Base-by-base conservation (phyloP, 208 protist genomes). In the Wallacemonas sp. region DNA sequence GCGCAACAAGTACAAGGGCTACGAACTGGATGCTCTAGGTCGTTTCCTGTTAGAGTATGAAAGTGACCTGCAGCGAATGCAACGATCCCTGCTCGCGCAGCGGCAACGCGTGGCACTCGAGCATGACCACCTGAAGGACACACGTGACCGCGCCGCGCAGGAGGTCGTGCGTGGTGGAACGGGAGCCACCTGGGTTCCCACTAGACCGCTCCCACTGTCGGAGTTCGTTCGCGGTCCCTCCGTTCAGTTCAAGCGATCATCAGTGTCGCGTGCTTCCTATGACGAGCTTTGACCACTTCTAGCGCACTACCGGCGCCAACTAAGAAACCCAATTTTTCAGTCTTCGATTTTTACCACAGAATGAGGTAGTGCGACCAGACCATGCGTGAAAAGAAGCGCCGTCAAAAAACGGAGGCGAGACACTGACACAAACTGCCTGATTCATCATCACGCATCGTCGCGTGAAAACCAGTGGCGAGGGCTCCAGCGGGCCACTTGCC, bases 21-120 rank as follows among this genome's bases (percentile, higher is more conserved):
- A 76, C 52, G 63, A 69, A 19, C 57, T 80, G 1, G 74, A 80
- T n/a, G 17, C 68, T 1, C 64, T 80, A 1, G 68, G 74, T 9
- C 50, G 68, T 22, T 80, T 80, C 37, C 50, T 80, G 39, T 37
- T 80, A 10, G 57, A 76, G 26, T 80, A 80, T 39, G 74, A 80
- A 48, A 66, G 65, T n/a, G 74, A 80, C 33, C 32, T 80, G 13
- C 59, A 71, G 9, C 48, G 63, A 0, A 42, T 80, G 30, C 61
- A 71, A 22, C 27, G 50, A n/a, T 44, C 46, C 3, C 38, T 80
- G 17, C 27, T 63, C 1, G 38, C 52, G 22, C 61, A 68, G 30
- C 68, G 74, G 5, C 58, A 54, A 13, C 38, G 13, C 13, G 63
- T 76, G 13, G 74, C 62, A 2, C 54, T 71, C 15, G 68, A 72